Percentiles rank a stretch among this genome's conserved stretches.
Conservation (phyloP, 495 filamentous ascomycete genomes). For the Xylaria longipes region DNA sequence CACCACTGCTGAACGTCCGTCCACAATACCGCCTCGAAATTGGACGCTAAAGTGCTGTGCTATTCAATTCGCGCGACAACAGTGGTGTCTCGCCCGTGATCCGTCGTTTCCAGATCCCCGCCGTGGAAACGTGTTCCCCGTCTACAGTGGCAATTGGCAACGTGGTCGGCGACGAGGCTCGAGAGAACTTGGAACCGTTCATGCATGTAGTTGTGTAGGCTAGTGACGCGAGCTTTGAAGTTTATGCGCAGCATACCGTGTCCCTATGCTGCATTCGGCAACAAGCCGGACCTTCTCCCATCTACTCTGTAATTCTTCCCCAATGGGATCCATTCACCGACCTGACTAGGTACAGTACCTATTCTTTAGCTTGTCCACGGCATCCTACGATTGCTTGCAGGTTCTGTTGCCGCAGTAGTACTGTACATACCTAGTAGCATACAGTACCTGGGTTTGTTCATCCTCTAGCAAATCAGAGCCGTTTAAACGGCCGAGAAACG, state of each 20-base stretch:
- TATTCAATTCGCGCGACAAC: neutral
- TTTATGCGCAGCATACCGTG: neutral
- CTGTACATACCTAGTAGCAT: too few relatives aligned
- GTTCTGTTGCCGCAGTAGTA: neutral
- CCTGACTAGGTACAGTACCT: neutral
- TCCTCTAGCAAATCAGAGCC: conserved; percentile 9
- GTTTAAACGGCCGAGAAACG: neutral
- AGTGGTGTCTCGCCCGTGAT: neutral
- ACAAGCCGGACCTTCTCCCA: conserved; percentile 1
- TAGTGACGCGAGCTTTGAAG: neutral
- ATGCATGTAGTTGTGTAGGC: conserved; percentile 8
- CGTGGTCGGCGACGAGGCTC: conserved; percentile 16
- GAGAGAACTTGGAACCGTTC: neutral
- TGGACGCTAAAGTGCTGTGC: conserved; percentile 4
- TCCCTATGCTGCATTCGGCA: conserved; percentile 17
- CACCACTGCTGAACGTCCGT: too few relatives aligned
- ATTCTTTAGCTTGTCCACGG: neutral
- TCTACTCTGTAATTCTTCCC: neutral
- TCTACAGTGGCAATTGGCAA: conserved; percentile 11
- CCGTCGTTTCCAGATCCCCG: neutral
- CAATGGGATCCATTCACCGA: neutral
- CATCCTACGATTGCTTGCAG: conserved; percentile 2
- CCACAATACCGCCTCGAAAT: neutral
- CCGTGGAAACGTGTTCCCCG: neutral
- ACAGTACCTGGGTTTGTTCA: neutral